Percentiles rank a stretch among this genome's conserved stretches.
These are phyloP conservation scores for Macrocystidia cucumis DNA, from an alignment of 1,284 basidiomycete genomes.

Conservation along the genomic window DNA sequence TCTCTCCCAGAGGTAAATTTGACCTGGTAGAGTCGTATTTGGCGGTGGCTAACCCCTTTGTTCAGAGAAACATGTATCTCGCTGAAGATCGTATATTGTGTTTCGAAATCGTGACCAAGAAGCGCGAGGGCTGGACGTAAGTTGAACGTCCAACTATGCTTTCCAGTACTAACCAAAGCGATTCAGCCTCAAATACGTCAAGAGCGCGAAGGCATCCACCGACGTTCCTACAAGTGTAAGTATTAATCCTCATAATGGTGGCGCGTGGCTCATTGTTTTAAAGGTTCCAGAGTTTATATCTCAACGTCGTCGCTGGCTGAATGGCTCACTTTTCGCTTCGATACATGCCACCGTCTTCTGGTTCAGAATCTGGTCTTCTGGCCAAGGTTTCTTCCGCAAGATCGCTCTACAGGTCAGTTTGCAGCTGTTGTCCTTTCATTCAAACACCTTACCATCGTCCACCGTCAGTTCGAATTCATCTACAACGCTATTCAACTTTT, in stretches of 20 bases:
- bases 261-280: constrained; percentile 5
- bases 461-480: constrained; percentile 67
- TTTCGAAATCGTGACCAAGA: constrained; percentile 97
- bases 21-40: background rate
- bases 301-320: constrained; percentile 86
- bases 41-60: constrained; percentile 3
- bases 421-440: constrained; percentile 1
- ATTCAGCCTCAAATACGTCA: constrained; percentile 78
- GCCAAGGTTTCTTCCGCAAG: constrained; percentile 83
- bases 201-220: constrained; percentile 84
- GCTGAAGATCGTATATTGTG: constrained; percentile 94
- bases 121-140: constrained; percentile 73
- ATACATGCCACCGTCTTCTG: constrained; percentile 83
- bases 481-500: constrained; percentile 75
- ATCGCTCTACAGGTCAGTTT: constrained; percentile 60
- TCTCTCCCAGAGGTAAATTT: constrained; percentile 14
- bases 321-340: constrained; percentile 83
- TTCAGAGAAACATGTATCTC: constrained; percentile 84
- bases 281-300: constrained; percentile 84
- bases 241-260: constrained; percentile 7
- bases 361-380: constrained; percentile 86
- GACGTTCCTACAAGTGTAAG: constrained; percentile 75
- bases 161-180: constrained; percentile 6
- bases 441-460: constrained; percentile 3
- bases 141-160: constrained; percentile 24